Conservation (phyloP, 2,329 filamentous ascomycete genomes). For the Ceratocystis cubensis region DNA sequence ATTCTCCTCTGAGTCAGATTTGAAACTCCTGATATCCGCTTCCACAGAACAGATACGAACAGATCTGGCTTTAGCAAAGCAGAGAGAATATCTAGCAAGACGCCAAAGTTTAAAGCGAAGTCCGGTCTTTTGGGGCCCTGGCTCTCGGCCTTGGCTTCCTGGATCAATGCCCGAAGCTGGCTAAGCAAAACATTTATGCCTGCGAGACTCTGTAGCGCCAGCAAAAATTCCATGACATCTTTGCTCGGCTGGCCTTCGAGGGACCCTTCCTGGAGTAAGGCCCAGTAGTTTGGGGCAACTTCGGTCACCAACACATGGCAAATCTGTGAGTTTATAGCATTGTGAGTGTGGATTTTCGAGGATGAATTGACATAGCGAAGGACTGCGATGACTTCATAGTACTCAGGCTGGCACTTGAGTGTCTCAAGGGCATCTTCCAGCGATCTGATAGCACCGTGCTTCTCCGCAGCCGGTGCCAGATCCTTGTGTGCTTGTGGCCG, state of each 20-base stretch:
- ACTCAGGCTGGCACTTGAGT: slow-evolving; percentile 50
- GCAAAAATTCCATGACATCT: slow-evolving; percentile 42
- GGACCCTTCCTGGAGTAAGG: slow-evolving; percentile 40
- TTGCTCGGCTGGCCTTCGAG: slow-evolving; percentile 22
- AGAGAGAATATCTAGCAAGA: slow-evolving; percentile 35
- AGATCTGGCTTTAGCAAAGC: slow-evolving; percentile 13
- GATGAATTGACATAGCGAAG: slow-evolving; percentile 38
- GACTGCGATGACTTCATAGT: slow-evolving; percentile 40
- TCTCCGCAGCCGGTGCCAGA: neutral
- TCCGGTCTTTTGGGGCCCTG: slow-evolving; percentile 33
- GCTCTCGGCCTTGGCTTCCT: slow-evolving; percentile 34
- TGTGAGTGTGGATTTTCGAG: neutral
- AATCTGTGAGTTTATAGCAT: slow-evolving; percentile 39
- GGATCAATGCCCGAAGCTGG: slow-evolving; percentile 52
- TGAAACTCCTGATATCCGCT: slow-evolving; percentile 22
- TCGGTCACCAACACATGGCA: slow-evolving; percentile 60
- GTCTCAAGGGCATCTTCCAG: slow-evolving; percentile 45
- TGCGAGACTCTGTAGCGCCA: slow-evolving; percentile 57
- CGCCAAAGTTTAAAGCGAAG: slow-evolving; percentile 33
- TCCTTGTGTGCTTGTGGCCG: neutral
- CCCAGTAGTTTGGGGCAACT: slow-evolving; percentile 76
- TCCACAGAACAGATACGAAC: slow-evolving; percentile 12
- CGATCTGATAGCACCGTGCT: slow-evolving; percentile 22
- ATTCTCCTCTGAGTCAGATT: slow-evolving; percentile 26
- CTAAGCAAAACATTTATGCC: slow-evolving; percentile 66